These are phyloP conservation scores for Trametopsis cervina DNA, from an alignment of 768 basidiomycete genomes.

Conservation along the genomic window DNA sequence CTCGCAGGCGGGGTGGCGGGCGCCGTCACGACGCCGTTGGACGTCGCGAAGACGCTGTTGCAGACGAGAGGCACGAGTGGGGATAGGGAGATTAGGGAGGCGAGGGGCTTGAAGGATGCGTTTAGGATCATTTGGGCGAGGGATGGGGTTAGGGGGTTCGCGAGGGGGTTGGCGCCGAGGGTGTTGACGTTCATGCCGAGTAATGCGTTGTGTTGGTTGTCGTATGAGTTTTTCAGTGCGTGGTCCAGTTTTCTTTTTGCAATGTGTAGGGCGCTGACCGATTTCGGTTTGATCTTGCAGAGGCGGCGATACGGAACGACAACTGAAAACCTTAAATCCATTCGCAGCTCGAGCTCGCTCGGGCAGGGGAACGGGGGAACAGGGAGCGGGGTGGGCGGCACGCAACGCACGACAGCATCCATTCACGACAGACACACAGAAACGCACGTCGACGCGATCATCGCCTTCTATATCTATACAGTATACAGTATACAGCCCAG, in stretches of 20 bases:
- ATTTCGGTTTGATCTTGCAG: slow-evolving; percentile 13
- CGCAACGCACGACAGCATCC: too few species aligned
- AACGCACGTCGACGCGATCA: neutral
- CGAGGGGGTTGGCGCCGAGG: slow-evolving; percentile 82
- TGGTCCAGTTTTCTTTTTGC: slow-evolving; percentile 16
- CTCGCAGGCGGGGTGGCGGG: slow-evolving; percentile 91
- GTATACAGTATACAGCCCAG: neutral
- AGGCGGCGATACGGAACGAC: slow-evolving; percentile 21
- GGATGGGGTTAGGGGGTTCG: slow-evolving; percentile 82
- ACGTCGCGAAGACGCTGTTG: slow-evolving; percentile 95
- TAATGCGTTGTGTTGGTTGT: slow-evolving; percentile 95
- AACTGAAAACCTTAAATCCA: too few species aligned
- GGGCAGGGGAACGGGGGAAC: too few species aligned
- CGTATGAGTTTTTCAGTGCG: slow-evolving; percentile 98
- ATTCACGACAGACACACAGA: too few species aligned
- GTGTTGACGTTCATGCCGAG: slow-evolving; percentile 95
- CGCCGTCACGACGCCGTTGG: slow-evolving; percentile 92
- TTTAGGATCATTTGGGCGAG: slow-evolving; percentile 81
- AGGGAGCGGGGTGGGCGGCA: too few species aligned
- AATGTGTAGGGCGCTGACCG: neutral
- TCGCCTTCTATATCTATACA: slow-evolving; percentile 1
- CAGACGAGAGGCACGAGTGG: slow-evolving; percentile 91
- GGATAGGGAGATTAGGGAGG: slow-evolving; percentile 79
- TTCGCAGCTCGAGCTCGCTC: too few species aligned
- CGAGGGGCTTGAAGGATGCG: slow-evolving; percentile 82